A percentile compares a stretch with the other conserved stretches of the same genome.
Evolutionary conservation across 179 eudicot species (phyloP).

Genomic region (Silene vulgaris): DNA sequence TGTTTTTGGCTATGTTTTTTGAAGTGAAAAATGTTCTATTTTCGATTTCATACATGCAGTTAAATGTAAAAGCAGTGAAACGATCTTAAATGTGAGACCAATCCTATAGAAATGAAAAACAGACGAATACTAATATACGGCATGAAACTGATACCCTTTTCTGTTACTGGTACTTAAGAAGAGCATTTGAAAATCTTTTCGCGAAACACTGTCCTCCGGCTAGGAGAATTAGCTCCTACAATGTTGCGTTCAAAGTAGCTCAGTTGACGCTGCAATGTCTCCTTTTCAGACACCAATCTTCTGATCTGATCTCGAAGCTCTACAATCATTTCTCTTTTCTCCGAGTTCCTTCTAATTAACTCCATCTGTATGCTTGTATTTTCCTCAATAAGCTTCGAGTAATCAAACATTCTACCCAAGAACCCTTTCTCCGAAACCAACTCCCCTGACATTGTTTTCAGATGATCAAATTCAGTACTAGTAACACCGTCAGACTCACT

Average conservation of each 20-base stretch:
- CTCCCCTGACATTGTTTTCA: background rate
- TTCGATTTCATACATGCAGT: too few species aligned
- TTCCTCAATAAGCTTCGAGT: slow-evolving; percentile 25
- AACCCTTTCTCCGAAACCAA: background rate
- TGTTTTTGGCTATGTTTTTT: background rate
- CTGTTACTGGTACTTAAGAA: background rate
- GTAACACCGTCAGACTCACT: slow-evolving; percentile 15
- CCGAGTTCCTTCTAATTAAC: slow-evolving; percentile 29
- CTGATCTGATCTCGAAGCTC: slow-evolving; percentile 27
- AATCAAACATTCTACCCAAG: slow-evolving; percentile 2
- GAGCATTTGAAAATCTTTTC: slow-evolving; percentile 27
- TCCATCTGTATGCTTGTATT: slow-evolving; percentile 25
- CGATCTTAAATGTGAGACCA: too few species aligned
- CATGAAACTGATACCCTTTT: too few species aligned
- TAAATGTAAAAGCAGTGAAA: too few species aligned
- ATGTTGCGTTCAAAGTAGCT: slow-evolving; percentile 21
- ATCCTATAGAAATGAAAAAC: too few species aligned
- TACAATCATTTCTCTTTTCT: slow-evolving; percentile 29
- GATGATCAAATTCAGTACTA: background rate
- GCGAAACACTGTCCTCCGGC: slow-evolving; percentile 14
- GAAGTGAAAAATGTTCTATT: background rate
- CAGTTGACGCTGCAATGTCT: slow-evolving; percentile 16
- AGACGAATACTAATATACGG: too few species aligned
- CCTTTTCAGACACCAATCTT: slow-evolving; percentile 22
- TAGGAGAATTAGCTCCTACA: slow-evolving; percentile 12